These are phyloP conservation scores for Fusarium zealandicum DNA, from an alignment of 2,329 filamentous ascomycete species.

Conservation along the genomic window DNA sequence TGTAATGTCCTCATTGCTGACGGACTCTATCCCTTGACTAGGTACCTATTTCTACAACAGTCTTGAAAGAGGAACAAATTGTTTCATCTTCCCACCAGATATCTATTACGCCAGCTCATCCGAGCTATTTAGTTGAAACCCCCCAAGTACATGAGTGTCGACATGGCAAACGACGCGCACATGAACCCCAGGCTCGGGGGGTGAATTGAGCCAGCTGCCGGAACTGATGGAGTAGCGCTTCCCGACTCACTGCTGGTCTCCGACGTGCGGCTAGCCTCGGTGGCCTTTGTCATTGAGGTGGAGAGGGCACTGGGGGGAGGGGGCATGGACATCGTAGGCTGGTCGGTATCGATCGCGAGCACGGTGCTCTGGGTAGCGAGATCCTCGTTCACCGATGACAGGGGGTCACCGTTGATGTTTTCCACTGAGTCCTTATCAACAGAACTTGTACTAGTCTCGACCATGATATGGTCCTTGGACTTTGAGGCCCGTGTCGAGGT, in stretches of 20 bases:
- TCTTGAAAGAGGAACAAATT: conserved; percentile 10
- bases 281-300: conserved; percentile 20
- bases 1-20: conserved; percentile 5
- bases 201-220: conserved; percentile 24
- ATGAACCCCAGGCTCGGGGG: conserved; percentile 22
- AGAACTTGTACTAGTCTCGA: conserved; percentile 21
- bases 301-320: conserved; percentile 16
- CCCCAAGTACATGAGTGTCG: conserved; percentile 27
- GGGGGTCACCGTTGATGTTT: conserved; percentile 13
- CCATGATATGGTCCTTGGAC: conserved; percentile 23
- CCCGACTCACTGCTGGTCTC: conserved; percentile 6
- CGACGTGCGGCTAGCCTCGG: conserved; percentile 5
- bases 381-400: conserved; percentile 26
- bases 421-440: not conserved
- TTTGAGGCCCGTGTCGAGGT: conserved; percentile 13
- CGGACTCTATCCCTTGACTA: conserved; percentile 10
- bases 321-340: conserved; percentile 28
- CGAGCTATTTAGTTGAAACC: conserved; percentile 15
- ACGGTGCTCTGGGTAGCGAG: conserved; percentile 32
- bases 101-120: not conserved
- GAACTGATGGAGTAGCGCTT: conserved; percentile 15
- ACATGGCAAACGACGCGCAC: conserved; percentile 29
- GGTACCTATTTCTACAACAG: conserved; percentile 8
- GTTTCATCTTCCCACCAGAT: not conserved
- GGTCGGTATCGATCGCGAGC: conserved; percentile 33